Evolutionary conservation across 768 basidiomycete species (phyloP), one percentile per base, ranked within the genome.

Genomic region (Tulasnella sp.): DNA sequence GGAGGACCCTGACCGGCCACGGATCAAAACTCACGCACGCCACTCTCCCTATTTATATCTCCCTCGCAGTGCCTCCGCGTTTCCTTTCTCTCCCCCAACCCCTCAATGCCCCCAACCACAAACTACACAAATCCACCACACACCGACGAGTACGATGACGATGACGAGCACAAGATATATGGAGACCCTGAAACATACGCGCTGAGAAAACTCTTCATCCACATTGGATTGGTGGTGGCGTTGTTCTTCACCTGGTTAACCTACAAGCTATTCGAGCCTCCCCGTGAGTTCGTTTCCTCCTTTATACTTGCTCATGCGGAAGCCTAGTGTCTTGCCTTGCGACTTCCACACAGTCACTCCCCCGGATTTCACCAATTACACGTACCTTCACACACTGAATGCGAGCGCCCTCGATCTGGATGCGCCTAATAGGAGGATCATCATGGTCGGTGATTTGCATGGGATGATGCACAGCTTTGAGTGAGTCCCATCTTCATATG

Each of bases 361-460:
- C 5, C 60, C 64, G 61, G 72, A 73, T 26, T 70, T 71, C 56
- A 64, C 70, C 10, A 61, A 66, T 29, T 72, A 71, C 58, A 67
- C 65, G 23, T 66, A 66, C 60, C 56, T 72, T 7, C 64, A 64
- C 7, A 70, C 70, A 2, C 45, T 73, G 5, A 62, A 68, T 2
- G 49, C 64, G 9, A 55, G 50, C 17, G 44, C 63, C 1, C 62
- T 71, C 26, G 64, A 67, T 21, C 32, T 70, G 4, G 58, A 63
- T 2, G 59, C 64, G 8, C 61, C 65, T 15, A 66, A 67, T 23
- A 61, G 65, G 21, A 81, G 90, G 13, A 74, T 86, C 26, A 80
- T 97, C 50, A 72, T 92, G 61, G 73, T 96, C 11, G 94, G 93
- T 4, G 94, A 97, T 66, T 76, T 96, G 5, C 94, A 97, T 74